Percentiles rank a stretch among this genome's conserved stretches.
Evolutionary conservation across 257 asterid genomes (phyloP).

Genomic region (Solanum arcanum): DNA sequence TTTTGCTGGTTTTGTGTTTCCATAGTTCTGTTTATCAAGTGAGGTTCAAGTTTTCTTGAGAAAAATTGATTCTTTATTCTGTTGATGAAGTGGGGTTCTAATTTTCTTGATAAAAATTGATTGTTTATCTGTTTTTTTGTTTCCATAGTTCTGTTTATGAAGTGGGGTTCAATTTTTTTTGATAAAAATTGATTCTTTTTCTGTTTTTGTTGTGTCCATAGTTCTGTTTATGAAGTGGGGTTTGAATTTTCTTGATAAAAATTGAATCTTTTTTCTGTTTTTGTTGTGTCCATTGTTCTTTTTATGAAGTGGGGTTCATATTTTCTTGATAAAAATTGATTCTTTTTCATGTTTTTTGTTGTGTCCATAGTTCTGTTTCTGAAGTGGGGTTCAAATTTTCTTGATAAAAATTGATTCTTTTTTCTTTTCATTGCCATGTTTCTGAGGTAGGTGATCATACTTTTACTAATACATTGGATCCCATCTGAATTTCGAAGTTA

Average conservation of each 20-base stretch:
- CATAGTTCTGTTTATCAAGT: neutral
- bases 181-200: too few species aligned
- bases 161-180: too few species aligned
- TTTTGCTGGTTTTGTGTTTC: neutral
- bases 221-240: neutral
- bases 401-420: too few species aligned
- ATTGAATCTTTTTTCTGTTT: neutral
- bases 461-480: neutral
- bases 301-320: neutral
- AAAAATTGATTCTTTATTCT: neutral
- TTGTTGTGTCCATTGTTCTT: neutral
- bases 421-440: neutral
- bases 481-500: neutral
- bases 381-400: neutral
- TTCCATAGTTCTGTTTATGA: too few species aligned
- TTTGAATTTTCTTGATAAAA: neutral
- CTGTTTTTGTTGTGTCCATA: neutral
- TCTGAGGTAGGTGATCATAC: neutral
- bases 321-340: neutral
- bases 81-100: neutral
- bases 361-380: neutral
- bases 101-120: too few species aligned
- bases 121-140: too few species aligned
- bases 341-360: neutral
- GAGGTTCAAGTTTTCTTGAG: neutral